These are phyloP conservation scores for Aspergillus sp. DNA, from an alignment of 2,329 filamentous ascomycete genomes.

Conservation along the genomic window DNA sequence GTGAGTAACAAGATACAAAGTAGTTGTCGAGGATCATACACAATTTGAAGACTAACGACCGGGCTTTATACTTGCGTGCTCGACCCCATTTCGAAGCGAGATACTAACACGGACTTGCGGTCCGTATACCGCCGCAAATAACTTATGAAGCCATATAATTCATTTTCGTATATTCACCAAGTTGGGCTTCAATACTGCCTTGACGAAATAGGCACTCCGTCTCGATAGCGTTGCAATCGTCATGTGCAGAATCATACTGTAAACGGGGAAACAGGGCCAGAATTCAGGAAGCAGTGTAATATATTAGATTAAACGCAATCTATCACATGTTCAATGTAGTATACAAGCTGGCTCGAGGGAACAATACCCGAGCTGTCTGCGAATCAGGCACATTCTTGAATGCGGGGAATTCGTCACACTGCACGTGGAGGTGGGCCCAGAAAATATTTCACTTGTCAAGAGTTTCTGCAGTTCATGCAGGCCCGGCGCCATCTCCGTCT, in stretches of 20 bases:
- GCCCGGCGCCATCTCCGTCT: background rate
- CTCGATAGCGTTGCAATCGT: background rate
- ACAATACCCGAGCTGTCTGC: conserved; percentile 2
- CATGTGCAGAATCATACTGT: background rate
- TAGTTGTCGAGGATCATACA: too few species aligned
- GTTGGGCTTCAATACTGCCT: conserved; percentile 4
- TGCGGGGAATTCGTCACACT: conserved; percentile 2
- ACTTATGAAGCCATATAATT: conserved; percentile 2
- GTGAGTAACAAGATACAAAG: background rate
- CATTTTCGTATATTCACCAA: background rate
- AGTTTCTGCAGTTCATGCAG: background rate
- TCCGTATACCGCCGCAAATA: conserved; percentile 13
- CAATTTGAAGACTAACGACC: too few species aligned
- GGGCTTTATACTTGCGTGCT: background rate
- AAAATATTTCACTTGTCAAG: background rate
- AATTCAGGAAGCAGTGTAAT: background rate
- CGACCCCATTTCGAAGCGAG: background rate
- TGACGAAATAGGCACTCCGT: conserved; percentile 15
- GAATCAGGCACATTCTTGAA: background rate
- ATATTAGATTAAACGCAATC: conserved; percentile 5
- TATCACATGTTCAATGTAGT: background rate
- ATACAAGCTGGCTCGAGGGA: background rate
- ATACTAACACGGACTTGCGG: conserved; percentile 15
- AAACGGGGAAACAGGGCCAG: too few species aligned
- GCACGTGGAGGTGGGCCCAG: background rate